Evolutionary conservation across 345 rosid genomes (phyloP).

Genomic region (Citrus mangshanensis): DNA sequence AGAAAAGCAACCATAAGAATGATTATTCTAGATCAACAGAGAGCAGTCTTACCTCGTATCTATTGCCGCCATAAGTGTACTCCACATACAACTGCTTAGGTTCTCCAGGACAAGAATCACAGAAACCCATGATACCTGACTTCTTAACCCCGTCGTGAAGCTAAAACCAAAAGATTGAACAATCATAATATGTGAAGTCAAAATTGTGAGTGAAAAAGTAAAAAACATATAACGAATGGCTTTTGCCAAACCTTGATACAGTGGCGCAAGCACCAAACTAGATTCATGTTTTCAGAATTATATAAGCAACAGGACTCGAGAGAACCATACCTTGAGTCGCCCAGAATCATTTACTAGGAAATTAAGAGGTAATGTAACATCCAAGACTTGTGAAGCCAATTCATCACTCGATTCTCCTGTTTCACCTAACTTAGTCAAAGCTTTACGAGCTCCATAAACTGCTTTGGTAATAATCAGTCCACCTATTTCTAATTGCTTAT

Average conservation of each 20-base stretch:
- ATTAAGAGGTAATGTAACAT: constrained; percentile 87
- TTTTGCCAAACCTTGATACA: background rate
- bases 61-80: constrained; percentile 53
- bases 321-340: constrained; percentile 60
- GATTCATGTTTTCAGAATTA: constrained; percentile 1
- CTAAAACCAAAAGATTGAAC: constrained; percentile 29
- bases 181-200: background rate
- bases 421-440: constrained; percentile 46
- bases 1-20: background rate
- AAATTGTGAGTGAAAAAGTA: background rate
- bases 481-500: constrained; percentile 57
- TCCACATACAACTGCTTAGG: constrained; percentile 70
- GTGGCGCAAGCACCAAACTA: background rate
- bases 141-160: constrained; percentile 94
- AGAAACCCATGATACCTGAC: constrained; percentile 96
- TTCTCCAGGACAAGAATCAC: constrained; percentile 89
- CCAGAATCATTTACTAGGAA: constrained; percentile 84
- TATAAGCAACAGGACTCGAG: background rate
- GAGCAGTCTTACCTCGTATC: constrained; percentile 38
- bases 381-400: constrained; percentile 49
- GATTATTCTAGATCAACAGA: background rate
- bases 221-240: background rate
- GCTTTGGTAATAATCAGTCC: constrained; percentile 81
- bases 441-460: constrained; percentile 64
- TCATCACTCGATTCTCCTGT: constrained; percentile 30